Conservation (phyloP, 2,329 filamentous ascomycete species). For the Coniochaeta prunicola region DNA sequence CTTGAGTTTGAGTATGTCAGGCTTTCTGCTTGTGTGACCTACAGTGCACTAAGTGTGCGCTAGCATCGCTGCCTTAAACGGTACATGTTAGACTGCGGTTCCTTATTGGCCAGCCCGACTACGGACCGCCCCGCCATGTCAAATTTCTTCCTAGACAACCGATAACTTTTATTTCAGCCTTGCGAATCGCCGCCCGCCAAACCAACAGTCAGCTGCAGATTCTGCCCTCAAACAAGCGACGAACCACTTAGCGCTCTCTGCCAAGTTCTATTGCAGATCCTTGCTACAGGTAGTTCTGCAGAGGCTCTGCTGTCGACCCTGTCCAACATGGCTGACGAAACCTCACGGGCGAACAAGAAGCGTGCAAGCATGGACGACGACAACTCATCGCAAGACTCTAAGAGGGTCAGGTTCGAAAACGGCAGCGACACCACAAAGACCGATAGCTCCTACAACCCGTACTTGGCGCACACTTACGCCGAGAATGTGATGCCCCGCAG, state of each 20-base stretch:
- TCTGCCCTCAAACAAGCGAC: background rate
- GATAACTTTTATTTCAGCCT: background rate
- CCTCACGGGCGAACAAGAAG: conserved; percentile 25
- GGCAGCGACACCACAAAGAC: conserved; percentile 23
- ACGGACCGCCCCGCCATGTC: background rate
- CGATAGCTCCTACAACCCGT: conserved; percentile 59
- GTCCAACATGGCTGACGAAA: conserved; percentile 34
- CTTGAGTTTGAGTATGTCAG: background rate
- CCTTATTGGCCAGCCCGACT: background rate
- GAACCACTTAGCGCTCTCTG: background rate
- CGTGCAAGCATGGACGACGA: conserved; percentile 34
- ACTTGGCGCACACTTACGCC: conserved; percentile 83
- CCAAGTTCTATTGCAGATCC: background rate
- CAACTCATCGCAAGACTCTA: conserved; percentile 22
- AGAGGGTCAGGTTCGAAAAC: conserved; percentile 20
- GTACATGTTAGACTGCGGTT: background rate
- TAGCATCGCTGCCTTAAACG: background rate
- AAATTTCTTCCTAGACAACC: background rate
- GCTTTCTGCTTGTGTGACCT: background rate
- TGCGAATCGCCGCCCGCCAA: background rate
- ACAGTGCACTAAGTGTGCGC: background rate
- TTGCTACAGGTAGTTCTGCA: background rate
- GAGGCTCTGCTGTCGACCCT: background rate
- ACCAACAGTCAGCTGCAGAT: background rate
- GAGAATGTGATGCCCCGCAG: conserved; percentile 32